Base-by-base conservation (phyloP, 2,329 filamentous ascomycete species). In the Didymella segeticola region DNA sequence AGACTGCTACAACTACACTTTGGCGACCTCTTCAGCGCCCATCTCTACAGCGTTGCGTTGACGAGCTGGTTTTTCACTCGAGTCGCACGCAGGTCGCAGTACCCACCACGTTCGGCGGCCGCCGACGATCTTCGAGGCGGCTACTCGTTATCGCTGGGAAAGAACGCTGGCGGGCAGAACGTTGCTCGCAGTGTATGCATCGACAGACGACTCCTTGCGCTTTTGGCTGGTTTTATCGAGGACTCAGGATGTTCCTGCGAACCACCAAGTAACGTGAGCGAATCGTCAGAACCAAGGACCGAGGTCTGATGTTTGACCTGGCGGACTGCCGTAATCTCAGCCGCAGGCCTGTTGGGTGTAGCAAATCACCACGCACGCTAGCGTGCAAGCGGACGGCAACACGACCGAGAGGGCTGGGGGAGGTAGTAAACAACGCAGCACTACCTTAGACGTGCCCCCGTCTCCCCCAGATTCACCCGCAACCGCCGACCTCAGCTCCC, bases 381-480 rank as follows among this genome's bases (percentile, higher is more conserved):
- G 31, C 33, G 30, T 23, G 15, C 41, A 17, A 51, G 43, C 33
- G 38, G 47, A 33, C 27, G n/a, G 15, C 8, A 30, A 17, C 47
- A 49, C 56, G 47, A 47, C 53, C 55, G 49, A 38, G 42, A 39
- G 37, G 50, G 25, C 31, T 38, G 36, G 49, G 48, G 34, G 30
- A 33, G 49, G 19, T 27, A 20, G 29, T 48, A 63, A 49, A 56
- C 46, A 49, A 43, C 41, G 39, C 51, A 56, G 56, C 61, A 14
- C 19, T 31, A 8, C 4, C 2, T 14, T 61, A 47, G 53, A 57
- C 62, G 41, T 36, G 51, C 63, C 53, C 59, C 58, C 58, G 37
- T 60, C 55, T 58, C 54, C 56, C 56, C 55, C 55, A 51, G 34
- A 53, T 47, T 34, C 53, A 56, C 38, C 43, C 53, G 31, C 64